Base-by-base conservation (phyloP, 2,329 filamentous ascomycete species). In the Arthrobotrys iridis region DNA sequence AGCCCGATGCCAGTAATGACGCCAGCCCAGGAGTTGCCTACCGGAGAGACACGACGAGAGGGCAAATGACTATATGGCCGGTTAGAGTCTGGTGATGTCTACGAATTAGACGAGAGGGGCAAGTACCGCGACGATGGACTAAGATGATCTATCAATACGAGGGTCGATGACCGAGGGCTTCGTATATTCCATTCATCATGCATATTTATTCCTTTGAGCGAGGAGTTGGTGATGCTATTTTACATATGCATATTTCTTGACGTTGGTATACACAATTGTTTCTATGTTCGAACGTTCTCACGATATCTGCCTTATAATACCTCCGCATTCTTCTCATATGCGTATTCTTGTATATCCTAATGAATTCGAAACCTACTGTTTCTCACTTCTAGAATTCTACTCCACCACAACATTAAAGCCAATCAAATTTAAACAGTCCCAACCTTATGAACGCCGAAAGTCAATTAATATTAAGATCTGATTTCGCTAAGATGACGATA, bases 11-110 rank as follows among this genome's bases (percentile, higher is more conserved):
- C 50, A 1, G 50, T 13, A 2, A 7, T 8, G 7, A 55, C 50
- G 3, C 50, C 46, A 11, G 57, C 37, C 10, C 60, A 73, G 4
- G 70, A 74, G 57, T 7, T 67, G 28, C 62, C 70, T 1, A 18
- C 35, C 7, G 68, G 43, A 5, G 50, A 58, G 68, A 60, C 33
- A 13, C 67, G 18, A n/a, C 60, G 40, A n/a, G 35, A 67, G 0
- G 70, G 62, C 4, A 43, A 41, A 20, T 74, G 70, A 74, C 70
- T 74, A 67, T 74, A 74, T 74, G 70, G 70, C 5, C 62, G 70
- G 57, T 7, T 74, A 8, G 43, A 63, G 15, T 48, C 45, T n/a
- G 35, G 46, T 7, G 70, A 74, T 50, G 62, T 67, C 28, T 62
- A 74, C 46, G 70, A 74, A 35, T 15, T 67, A 4, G 55, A 67